Conservation (phyloP, 2,329 filamentous ascomycete genomes). For the Hymenoscyphus infarciens region DNA sequence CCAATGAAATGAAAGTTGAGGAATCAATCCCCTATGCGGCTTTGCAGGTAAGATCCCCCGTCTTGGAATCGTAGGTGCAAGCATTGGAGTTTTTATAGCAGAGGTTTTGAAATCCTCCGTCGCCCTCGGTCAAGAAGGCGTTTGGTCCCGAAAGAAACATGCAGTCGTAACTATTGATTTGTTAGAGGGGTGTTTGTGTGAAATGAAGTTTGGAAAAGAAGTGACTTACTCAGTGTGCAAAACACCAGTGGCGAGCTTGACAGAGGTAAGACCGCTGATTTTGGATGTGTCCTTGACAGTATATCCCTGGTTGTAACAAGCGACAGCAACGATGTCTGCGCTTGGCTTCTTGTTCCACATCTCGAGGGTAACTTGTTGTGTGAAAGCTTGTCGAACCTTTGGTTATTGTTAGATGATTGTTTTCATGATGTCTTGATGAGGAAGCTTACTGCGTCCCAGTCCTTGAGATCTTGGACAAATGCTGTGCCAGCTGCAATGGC, state of each 20-base stretch:
- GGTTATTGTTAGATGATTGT: neutral
- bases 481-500: neutral
- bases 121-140: neutral
- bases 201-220: neutral
- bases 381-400: conserved; percentile 4
- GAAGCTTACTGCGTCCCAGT: neutral
- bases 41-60: conserved; percentile 5
- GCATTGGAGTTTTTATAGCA: neutral
- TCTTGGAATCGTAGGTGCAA: conserved; percentile 2
- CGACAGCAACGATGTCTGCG: neutral
- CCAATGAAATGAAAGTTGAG: no score
- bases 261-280: conserved; percentile 2
- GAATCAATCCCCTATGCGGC: no score
- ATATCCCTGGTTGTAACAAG: conserved; percentile 4
- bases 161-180: conserved; percentile 2
- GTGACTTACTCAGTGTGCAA: conserved; percentile 5
- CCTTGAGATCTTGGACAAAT: neutral
- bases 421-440: neutral
- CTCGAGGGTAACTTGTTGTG: neutral
- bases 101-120: conserved; percentile 3
- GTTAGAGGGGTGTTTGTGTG: neutral
- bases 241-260: neutral
- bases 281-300: neutral
- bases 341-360: conserved; percentile 4
- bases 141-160: conserved; percentile 4